Evolutionary conservation across 129 eudicot genomes (phyloP).

Genomic region (Escallonia rubra): DNA sequence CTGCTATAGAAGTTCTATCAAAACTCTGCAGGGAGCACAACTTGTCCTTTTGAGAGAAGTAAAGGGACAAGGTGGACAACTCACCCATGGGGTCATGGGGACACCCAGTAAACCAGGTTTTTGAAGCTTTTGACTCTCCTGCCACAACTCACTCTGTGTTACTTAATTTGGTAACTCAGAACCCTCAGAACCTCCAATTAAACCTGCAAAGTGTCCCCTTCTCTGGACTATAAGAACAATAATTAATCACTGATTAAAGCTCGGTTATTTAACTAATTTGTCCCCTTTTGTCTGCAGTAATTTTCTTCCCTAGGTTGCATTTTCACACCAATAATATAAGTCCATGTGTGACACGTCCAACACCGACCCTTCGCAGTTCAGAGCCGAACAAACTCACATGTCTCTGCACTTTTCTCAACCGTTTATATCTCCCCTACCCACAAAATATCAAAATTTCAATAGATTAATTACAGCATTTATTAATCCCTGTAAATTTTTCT

Average conservation of each 20-base stretch:
- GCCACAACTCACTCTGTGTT: constrained; percentile 1
- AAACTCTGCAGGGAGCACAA: no score
- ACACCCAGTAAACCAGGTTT: background rate
- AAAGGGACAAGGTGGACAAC: background rate
- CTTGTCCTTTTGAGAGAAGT: background rate
- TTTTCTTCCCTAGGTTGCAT: constrained; percentile 14
- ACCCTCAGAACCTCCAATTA: background rate
- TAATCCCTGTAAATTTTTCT: constrained; percentile 38
- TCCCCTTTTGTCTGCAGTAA: constrained; percentile 44
- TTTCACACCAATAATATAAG: constrained; percentile 3
- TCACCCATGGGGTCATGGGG: background rate
- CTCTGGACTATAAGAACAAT: background rate
- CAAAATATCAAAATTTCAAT: constrained; percentile 12
- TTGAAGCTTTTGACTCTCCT: background rate
- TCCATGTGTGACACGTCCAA: background rate
- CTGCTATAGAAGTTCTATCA: no score
- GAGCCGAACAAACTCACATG: constrained; percentile 57
- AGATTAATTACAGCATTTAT: constrained; percentile 41
- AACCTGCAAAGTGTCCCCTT: background rate
- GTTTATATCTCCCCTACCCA: constrained; percentile 9
- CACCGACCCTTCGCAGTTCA: constrained; percentile 44
- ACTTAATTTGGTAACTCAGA: constrained; percentile 14
- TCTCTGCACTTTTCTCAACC: constrained; percentile 28
- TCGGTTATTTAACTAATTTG: constrained; percentile 4
- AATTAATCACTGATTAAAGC: background rate